A percentile compares a stretch with the other conserved stretches of the same genome.
phyloP scores from a whole-genome alignment of 352 stramenopile species.

The Phytophthora sp. region DNA sequence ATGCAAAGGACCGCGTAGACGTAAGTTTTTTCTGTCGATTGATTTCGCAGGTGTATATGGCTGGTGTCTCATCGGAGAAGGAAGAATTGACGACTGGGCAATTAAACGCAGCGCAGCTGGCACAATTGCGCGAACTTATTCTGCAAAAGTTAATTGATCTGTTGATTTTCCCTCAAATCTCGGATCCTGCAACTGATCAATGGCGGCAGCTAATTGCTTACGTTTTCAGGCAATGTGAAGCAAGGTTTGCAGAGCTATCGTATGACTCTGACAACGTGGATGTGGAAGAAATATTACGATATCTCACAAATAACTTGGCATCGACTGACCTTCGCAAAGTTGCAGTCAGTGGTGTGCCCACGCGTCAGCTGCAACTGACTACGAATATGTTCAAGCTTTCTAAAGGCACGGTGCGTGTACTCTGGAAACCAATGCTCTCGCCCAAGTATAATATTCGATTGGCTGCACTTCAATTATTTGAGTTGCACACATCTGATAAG shows the following conservation, averaged over 20 bases:
- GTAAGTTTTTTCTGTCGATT: conserved; percentile 82
- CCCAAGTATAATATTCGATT: conserved; percentile 56
- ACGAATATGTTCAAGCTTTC: conserved; percentile 55
- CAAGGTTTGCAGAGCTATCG: conserved; percentile 9
- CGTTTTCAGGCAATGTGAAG: conserved; percentile 57
- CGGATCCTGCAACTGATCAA: conserved; percentile 42
- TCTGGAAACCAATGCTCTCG: conserved; percentile 70
- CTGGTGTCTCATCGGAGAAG: conserved; percentile 29
- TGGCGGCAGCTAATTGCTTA: conserved; percentile 76
- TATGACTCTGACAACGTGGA: conserved; percentile 32
- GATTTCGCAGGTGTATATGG: conserved; percentile 69
- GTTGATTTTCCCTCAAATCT: conserved; percentile 55
- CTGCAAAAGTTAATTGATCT: conserved; percentile 74
- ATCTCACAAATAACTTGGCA: conserved; percentile 55
- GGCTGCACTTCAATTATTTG: conserved; percentile 67
- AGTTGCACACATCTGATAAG: conserved; percentile 74
- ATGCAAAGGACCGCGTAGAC: conserved; percentile 49
- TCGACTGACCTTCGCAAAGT: conserved; percentile 34
- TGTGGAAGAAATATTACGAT: conserved; percentile 69
- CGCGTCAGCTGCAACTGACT: conserved; percentile 38
- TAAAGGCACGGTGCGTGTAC: conserved; percentile 64
- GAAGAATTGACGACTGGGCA: conserved; percentile 29
- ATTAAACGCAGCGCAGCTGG: conserved; percentile 44
- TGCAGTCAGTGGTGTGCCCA: conserved; percentile 19
- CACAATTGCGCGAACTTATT: conserved; percentile 55